A percentile compares a stretch with the other conserved stretches of the same genome.
Evolutionary conservation across 345 rosid species (phyloP).

Genomic region (Corchorus olitorius): DNA sequence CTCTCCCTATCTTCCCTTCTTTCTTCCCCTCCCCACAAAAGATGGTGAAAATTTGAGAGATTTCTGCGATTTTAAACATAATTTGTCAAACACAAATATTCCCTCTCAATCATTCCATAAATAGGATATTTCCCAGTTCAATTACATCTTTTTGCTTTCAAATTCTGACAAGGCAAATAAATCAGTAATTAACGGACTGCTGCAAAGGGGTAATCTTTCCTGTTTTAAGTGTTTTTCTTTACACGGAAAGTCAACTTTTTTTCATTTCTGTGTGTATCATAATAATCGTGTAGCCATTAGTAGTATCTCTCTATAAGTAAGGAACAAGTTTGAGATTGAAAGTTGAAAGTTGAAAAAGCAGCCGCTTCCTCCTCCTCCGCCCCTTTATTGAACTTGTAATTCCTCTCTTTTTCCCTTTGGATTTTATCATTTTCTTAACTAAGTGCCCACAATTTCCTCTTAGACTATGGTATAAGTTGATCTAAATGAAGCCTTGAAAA

Average conservation of each 20-base stretch:
- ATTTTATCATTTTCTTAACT: neutral
- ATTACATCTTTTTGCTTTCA: constrained; percentile 23
- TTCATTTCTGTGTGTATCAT: neutral
- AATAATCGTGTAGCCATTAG: no score
- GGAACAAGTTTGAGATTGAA: neutral
- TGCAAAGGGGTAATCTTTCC: constrained; percentile 24
- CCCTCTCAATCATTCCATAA: no score
- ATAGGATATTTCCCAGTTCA: neutral
- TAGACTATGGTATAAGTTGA: neutral
- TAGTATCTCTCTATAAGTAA: no score
- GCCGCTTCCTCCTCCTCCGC: neutral
- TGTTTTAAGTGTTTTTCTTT: constrained; percentile 7
- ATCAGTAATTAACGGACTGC: constrained; percentile 26
- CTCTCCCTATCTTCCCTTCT: no score
- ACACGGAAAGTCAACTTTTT: constrained; percentile 21
- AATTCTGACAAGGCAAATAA: neutral
- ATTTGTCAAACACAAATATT: no score
- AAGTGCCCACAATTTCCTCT: neutral
- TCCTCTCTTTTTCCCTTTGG: neutral
- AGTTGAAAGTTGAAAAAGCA: neutral
- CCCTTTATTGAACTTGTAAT: neutral
- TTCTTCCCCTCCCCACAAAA: no score
- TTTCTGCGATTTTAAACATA: no score
- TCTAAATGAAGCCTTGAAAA: neutral
- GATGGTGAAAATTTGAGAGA: no score